Evolutionary conservation across 805 yeast genomes (phyloP), one percentile per base, ranked within the genome.

Genomic region (Wickerhamiella azyma): DNA sequence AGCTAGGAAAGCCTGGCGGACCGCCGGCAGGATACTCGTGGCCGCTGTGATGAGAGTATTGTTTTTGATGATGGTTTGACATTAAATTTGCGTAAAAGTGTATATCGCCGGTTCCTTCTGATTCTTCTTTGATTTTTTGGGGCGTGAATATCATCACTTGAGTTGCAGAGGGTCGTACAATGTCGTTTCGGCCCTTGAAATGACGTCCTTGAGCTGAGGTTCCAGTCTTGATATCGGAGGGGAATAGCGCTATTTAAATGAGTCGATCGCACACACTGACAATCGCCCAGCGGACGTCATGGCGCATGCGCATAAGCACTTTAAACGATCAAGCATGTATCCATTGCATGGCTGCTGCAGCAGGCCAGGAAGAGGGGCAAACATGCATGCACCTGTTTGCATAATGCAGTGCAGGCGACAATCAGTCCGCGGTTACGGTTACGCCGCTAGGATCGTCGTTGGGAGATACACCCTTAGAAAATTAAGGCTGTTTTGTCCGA

Each of bases 11-110:
- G 16, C 33, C 33, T 13, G 11, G 16, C 16, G 11, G 33, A 3
- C 33, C 33, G 8, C 16, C 33, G n/a, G 4, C 9, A 6, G 11
- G 33, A 13, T 30, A 30, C 9, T 30, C 33, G 16, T 30, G 33
- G n/a, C 14, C 6, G 8, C n/a, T 30, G 16, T 30, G 16, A 3
- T 37, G 29, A 5, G 21, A n/a, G 19, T 33, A 30, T 14, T 41
- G 44, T 8, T 24, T 33, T 7, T 41, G 44, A 11, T 41, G 44
- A 18, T 41, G 44, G 38, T 33, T 33, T 19, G 44, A 41, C 44
- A 41, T 32, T 21, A 17, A 13, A 13, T 32, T 28, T 9, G 44
- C 24, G 18, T 41, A 41, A 9, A 10, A 21, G 3, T 41, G 44
- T 4, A 41, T 14, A 3, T 41, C 44, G 10, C 18, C 26, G 26